Conservation (phyloP, 768 basidiomycete species). For the Pulveroboletus frians region DNA sequence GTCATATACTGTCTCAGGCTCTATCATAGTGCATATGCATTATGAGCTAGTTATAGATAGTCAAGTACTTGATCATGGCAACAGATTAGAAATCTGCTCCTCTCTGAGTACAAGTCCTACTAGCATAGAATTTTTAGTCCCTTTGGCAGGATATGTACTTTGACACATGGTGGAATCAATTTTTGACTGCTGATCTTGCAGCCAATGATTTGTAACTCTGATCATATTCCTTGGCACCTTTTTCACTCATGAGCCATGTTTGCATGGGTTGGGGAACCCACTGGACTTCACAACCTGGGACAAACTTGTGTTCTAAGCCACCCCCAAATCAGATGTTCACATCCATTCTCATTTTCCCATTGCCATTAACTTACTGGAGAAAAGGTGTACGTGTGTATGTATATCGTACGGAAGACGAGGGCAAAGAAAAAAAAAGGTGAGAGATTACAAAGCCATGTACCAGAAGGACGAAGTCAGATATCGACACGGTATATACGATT, state of each 20-base stretch:
- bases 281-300: neutral
- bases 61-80: conserved; percentile 75
- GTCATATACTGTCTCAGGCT: too few species aligned
- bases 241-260: too few species aligned
- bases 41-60: too few species aligned
- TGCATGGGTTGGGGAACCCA: too few species aligned
- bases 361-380: conserved; percentile 3
- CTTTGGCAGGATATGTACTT: too few species aligned
- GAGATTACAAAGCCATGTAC: neutral
- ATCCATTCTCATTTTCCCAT: neutral
- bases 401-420: conserved; percentile 1
- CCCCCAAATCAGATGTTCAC: neutral
- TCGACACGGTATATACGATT: conserved; percentile 6
- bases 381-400: neutral
- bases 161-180: too few species aligned
- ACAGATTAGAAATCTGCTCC: conserved; percentile 51
- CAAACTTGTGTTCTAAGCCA: neutral
- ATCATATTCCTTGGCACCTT: too few species aligned
- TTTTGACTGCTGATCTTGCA: too few species aligned
- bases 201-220: too few species aligned
- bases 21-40: too few species aligned
- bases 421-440: neutral
- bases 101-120: conserved; percentile 40
- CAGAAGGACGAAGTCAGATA: neutral
- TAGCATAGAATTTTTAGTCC: conserved; percentile 28